Base-by-base conservation (phyloP, 2,329 filamentous ascomycete species). In the Aspergillus sp. region DNA sequence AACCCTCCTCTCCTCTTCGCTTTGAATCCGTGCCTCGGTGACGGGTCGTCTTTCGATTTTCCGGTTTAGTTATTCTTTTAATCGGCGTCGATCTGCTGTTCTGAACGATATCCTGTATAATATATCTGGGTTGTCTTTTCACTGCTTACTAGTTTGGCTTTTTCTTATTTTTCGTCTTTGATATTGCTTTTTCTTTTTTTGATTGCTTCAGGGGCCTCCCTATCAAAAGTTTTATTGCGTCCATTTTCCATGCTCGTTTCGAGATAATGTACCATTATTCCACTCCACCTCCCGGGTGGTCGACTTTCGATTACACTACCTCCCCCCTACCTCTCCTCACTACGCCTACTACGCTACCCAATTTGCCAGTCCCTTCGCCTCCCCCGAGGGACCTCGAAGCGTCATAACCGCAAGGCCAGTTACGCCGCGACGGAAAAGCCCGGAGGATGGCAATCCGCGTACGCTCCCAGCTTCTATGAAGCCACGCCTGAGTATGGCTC, bases 331-430 rank as follows among this genome's bases (percentile, higher is more conserved):
- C 43, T 78, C 76, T 43, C 75, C 77, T 13, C 72, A 67, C 47
- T 71, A 71, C 58, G 54, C 62, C 44, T 69, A 70, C 52, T 81
- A 81, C 68, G 75, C 76, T 61, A 76, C 77, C 7, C 74, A 76
- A 50, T 75, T 76, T 57, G 71, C 70, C 49, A 67, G 67, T 46
- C 67, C 75, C 50, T 70, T 68, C 35, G 57, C 68, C 40, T 75
- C 77, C 33, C 67, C 6, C 64, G 64, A 28, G 56, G 59, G 28
- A 47, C 62, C 5, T 50, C 74, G 37, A 76, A 76, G 59, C 68
- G 69, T 49, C 79, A 83, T 62, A 63, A 69, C 29, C 76, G 79
- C 59, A 76, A 79, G 53, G 73, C 78, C 50, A 83, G 79, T 53
- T 77, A 76, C 61, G 66, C 63, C 47, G 69, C 70, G 60, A 68